Conservation (phyloP, 805 yeast genomes). For the Myxozyma mucilagina region DNA sequence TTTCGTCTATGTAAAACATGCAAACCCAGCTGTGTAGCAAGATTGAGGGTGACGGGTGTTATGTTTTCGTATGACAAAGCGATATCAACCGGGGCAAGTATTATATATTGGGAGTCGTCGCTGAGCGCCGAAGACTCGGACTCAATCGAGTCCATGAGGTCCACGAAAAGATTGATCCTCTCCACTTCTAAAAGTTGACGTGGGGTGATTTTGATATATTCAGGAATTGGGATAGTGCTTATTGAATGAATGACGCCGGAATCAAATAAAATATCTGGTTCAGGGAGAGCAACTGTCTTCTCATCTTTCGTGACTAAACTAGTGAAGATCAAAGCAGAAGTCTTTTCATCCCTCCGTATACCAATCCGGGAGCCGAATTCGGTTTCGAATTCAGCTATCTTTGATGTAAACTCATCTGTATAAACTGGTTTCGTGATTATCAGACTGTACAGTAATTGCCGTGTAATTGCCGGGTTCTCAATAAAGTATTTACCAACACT, state of each 20-base stretch:
- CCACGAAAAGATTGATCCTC: conserved; percentile 12
- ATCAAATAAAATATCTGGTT: conserved; percentile 14
- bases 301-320: conserved; percentile 1
- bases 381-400: background rate
- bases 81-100: conserved; percentile 23
- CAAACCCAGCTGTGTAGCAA: conserved; percentile 18
- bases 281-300: background rate
- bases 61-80: conserved; percentile 9
- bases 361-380: conserved; percentile 18
- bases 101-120: conserved; percentile 15
- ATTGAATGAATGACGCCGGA: conserved; percentile 26
- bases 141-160: conserved; percentile 15
- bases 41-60: conserved; percentile 11
- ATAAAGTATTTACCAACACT: conserved; percentile 13
- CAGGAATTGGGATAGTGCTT: conserved; percentile 23
- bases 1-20: conserved; percentile 20
- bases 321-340: background rate
- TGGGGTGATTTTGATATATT: conserved; percentile 21
- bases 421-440: conserved; percentile 24
- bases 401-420: background rate
- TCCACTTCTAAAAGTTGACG: conserved; percentile 21
- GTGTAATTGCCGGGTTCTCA: conserved; percentile 10
- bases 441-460: conserved; percentile 12
- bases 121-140: conserved; percentile 7
- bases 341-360: background rate